Evolutionary conservation across 257 asterid species (phyloP).

Genomic region (Salvia splendens): DNA sequence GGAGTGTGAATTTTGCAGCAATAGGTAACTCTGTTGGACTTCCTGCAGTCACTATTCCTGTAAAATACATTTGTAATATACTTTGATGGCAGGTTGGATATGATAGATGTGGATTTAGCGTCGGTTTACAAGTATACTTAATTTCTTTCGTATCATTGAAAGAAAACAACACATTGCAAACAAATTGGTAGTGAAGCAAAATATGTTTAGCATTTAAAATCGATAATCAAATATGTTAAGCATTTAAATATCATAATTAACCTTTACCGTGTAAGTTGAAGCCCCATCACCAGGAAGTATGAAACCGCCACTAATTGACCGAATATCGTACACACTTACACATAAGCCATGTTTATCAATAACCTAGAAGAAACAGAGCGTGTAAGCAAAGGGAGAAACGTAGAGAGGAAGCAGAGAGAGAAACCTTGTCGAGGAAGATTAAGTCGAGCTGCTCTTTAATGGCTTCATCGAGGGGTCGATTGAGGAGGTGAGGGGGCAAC

Average conservation of each 20-base stretch:
- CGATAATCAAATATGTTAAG: background rate
- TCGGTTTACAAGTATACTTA: background rate
- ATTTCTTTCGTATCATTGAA: background rate
- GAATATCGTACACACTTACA: conserved; percentile 70
- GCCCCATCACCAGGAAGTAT: conserved; percentile 79
- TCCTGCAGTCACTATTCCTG: too few species aligned
- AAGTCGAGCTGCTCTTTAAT: conserved; percentile 73
- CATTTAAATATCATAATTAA: background rate
- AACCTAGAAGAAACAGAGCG: conserved; percentile 44
- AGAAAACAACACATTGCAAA: background rate
- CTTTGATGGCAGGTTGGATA: too few species aligned
- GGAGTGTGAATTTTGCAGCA: too few species aligned
- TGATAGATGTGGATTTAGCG: too few species aligned
- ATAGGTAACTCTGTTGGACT: too few species aligned
- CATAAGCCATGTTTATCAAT: conserved; percentile 70
- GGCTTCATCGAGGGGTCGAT: conserved; percentile 62
- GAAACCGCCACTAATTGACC: conserved; percentile 75
- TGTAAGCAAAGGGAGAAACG: background rate
- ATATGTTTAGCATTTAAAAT: conserved; percentile 6
- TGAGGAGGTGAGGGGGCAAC: conserved; percentile 56
- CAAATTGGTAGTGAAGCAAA: background rate
- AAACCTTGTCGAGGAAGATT: conserved; percentile 78
- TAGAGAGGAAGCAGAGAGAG: background rate
- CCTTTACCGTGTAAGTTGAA: conserved; percentile 76
- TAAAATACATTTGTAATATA: too few species aligned